These are phyloP conservation scores for Holtermannia corniformis DNA, from an alignment of 768 basidiomycete species.

Conservation along the genomic window DNA sequence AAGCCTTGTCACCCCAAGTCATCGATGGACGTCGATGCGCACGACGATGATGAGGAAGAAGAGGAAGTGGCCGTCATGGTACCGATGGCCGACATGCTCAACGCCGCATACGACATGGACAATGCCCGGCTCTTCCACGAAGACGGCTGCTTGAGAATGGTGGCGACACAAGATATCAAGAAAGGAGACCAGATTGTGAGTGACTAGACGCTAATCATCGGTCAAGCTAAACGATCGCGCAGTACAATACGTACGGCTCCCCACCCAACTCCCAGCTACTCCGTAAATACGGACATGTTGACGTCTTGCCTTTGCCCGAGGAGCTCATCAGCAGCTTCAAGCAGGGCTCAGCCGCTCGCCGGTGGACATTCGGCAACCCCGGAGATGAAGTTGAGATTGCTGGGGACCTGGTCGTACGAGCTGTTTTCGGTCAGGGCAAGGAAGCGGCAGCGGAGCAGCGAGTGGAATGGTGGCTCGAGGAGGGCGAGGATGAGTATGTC, in stretches of 20 bases:
- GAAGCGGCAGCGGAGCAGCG: slow-evolving; percentile 46
- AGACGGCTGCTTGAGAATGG: slow-evolving; percentile 37
- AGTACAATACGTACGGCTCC: slow-evolving; percentile 96
- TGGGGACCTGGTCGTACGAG: slow-evolving; percentile 21
- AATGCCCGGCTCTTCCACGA: slow-evolving; percentile 85
- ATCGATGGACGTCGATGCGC: slow-evolving; percentile 13
- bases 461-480: slow-evolving; percentile 87
- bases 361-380: slow-evolving; percentile 36
- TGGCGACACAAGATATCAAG: slow-evolving; percentile 55
- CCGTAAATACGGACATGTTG: slow-evolving; percentile 89
- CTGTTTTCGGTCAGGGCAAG: slow-evolving; percentile 9
- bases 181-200: slow-evolving; percentile 80
- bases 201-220: slow-evolving; percentile 4
- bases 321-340: slow-evolving; percentile 6
- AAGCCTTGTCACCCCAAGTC: slow-evolving; percentile 11
- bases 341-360: background rate
- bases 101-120: slow-evolving; percentile 72
- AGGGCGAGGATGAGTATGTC: slow-evolving; percentile 32
- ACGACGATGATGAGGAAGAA: slow-evolving; percentile 46
- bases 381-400: slow-evolving; percentile 36
- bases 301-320: slow-evolving; percentile 49
- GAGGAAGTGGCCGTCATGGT: slow-evolving; percentile 74
- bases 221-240: slow-evolving; percentile 1
- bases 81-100: slow-evolving; percentile 91
- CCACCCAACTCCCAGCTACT: slow-evolving; percentile 86